Base-by-base conservation (phyloP, 1,139 yeast species). In the Scheffersomyces insectosa region DNA sequence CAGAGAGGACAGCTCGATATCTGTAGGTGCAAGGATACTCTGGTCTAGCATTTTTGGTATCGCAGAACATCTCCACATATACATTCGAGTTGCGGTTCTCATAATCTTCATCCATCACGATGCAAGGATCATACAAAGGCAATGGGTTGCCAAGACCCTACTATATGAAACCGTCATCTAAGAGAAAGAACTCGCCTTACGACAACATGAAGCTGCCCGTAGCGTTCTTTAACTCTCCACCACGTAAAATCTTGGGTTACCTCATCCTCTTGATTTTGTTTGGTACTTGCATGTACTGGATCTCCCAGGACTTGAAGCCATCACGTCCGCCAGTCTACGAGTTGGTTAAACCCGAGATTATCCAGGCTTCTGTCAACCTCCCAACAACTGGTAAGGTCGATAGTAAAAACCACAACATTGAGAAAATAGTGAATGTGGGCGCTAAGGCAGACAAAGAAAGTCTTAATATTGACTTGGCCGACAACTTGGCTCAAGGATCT, bases 71-170 rank as follows among this genome's bases (percentile, higher is more conserved):
- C 25, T 20, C 20, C 20, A 20, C 7, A 7, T 8, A 20, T 20
- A 2, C 25, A 20, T 20, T 20, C 3, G 25, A 5, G 8, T 20
- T 20, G 25, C 8, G 25, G 25, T 7, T 20, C 8, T 5, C 25
- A 20, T 5, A 20, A 3, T 3, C 6, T 20, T 5, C 25, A 20
- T 20, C 25, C 6, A 8, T 20, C 36, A 36, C 30, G 31, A 74
- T 74, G 79, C 79, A 74, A 61, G 79, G 79, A 36, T 63, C 73
- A 14, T 70, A 73, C 50, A 69, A 68, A 39, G 66, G 61, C 42
- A 65, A 68, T 50, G 79, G 79, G 23, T 63, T 74, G 46, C 79
- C 79, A 28, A 60, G 79, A 47, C 79, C 79, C 5, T 74, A 74
- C 56, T 72, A 73, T 52, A 74, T 74, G 79, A 73, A 72, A 51